Evolutionary conservation across 208 protist genomes (phyloP), one percentile per base, ranked within the genome.

Genomic region (Acanthamoeba castellanii): DNA sequence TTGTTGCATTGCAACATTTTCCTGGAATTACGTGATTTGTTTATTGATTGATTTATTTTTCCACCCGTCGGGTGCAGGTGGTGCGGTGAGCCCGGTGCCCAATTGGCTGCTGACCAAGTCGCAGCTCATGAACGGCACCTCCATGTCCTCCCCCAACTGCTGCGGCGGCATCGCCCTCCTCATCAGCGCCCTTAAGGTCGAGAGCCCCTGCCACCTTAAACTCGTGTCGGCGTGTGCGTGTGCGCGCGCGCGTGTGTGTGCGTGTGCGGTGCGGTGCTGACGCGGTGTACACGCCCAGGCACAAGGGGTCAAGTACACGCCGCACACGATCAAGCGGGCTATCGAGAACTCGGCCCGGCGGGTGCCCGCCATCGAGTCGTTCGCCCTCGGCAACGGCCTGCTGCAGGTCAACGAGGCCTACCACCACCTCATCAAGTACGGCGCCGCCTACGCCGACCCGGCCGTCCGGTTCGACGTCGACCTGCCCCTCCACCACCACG

Each of bases 111-210:
- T 95, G 74, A 64, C 84, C 37, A 74, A 84, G 66, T 93, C 82
- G 32, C 94, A 97, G 95, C 94, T 97, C 18, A 97, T 97, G 97
- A 97, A 97, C 93, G 97, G 97, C n/a, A 97, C 97, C 16, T 97
- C 95, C 42, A 97, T 97, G 97, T 85, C 95, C 6, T 96, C 97
- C 7, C 97, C 97, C 14, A 97, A 97, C 92, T 94, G 94, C 42
- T 97, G 95, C 90, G 97, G 97, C 27, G 92, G 68, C 34, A 45
- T 97, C 30, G 94, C 97, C 20, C 95, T 97, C 18, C 50, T 97
- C 52, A 72, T 97, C 50, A 96, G 92, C 34, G 95, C 94, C 13
- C 95, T 97, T 14, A 74, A 68, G 47, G 91, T 91, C 6, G 3
- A 85, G 16, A 59, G 27, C 50, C 47, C 61, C n/a, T 34, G 1